Evolutionary conservation across 192 early-diverging fungal species (phyloP).

Genomic region (Irineochytrium annulatum): DNA sequence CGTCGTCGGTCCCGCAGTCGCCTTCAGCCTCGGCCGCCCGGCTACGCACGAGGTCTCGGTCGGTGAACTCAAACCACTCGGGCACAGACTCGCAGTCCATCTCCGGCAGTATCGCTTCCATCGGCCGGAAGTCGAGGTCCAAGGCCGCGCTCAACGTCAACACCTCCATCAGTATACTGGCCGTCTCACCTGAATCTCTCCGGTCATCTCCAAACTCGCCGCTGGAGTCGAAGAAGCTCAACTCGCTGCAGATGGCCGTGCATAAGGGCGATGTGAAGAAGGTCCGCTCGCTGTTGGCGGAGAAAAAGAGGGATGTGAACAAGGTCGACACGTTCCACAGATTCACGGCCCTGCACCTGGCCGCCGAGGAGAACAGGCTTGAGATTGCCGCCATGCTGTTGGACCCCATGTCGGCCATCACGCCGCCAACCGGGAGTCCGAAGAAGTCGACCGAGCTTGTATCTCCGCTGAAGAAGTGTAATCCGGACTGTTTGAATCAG

Average conservation of each 20-base stretch:
- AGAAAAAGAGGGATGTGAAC: constrained; percentile 38
- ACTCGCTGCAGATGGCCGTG: constrained; percentile 35
- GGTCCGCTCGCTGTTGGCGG: constrained; percentile 19
- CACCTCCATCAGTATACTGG: too few species aligned
- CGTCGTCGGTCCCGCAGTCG: too few species aligned
- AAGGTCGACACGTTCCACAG: constrained; percentile 39
- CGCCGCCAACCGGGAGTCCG: constrained; percentile 6
- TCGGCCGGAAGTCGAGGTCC: too few species aligned
- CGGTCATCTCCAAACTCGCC: too few species aligned
- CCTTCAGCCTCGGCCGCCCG: too few species aligned
- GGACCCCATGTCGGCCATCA: constrained; percentile 13
- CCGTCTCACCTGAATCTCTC: too few species aligned
- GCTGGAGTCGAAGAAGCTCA: constrained; percentile 34
- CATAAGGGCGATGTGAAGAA: constrained; percentile 32
- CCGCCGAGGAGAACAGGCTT: constrained; percentile 25
- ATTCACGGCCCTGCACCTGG: constrained; percentile 39
- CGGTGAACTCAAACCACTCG: too few species aligned
- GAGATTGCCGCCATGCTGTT: constrained; percentile 24
- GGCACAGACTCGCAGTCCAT: too few species aligned
- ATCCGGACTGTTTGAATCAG: constrained; percentile 19
- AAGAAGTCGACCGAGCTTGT: constrained; percentile 2
- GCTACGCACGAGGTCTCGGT: too few species aligned
- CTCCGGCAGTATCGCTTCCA: too few species aligned
- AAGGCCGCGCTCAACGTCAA: too few species aligned
- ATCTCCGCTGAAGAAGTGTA: constrained; percentile 18